Evolutionary conservation across 148 eudicot species (phyloP), one percentile per base, ranked within the genome.

Genomic region (Rheum nobile): DNA sequence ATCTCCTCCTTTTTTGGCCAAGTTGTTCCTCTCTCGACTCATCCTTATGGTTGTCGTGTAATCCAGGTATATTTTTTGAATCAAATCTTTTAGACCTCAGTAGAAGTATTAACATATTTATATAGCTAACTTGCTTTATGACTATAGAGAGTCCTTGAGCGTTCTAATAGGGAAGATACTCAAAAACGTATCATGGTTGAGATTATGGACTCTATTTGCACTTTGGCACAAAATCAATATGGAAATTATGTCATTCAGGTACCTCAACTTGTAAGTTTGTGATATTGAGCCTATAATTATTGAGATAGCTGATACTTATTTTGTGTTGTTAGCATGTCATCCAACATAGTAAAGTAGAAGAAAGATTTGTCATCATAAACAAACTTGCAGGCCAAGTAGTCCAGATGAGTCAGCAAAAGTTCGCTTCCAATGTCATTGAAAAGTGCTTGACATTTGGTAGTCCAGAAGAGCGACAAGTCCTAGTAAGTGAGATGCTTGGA

Each of bases 201-300:
- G 79, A 87, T 89, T 61, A 74, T 89, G 85, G 67, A 78, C 26
- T 80, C 84, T 43, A 86, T 83, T 43, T 81, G 86, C 76, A 84
- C 73, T 57, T 71, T 89, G 42, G 93, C 89, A 13, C 87, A 85
- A 74, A 91, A 89, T 54, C 93, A 85, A 44, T 85, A 87, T 73
- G 93, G 93, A 50, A 89, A 89, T 69, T 87, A 89, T 71, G 93
- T 87, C 67, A 80, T 89, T 81, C 93, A 89, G 93, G 93, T 87
- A 81, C 54, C 31, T 73, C 46, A 13, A 11, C 21, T 19, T 41
- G 1, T 22, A 38, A 22, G 22, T 42, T 3, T 13, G n/a, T 71
- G 39, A 55, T 67, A 67, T 2, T 73, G 4, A 43, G 19, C 70
- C 31, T n/a, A 57, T 68, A 0, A 35, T 4, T 12, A 31, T 54